These are phyloP conservation scores for Pelargonium cotyledonis DNA, from an alignment of 441 rosid species.

Conservation along the genomic window DNA sequence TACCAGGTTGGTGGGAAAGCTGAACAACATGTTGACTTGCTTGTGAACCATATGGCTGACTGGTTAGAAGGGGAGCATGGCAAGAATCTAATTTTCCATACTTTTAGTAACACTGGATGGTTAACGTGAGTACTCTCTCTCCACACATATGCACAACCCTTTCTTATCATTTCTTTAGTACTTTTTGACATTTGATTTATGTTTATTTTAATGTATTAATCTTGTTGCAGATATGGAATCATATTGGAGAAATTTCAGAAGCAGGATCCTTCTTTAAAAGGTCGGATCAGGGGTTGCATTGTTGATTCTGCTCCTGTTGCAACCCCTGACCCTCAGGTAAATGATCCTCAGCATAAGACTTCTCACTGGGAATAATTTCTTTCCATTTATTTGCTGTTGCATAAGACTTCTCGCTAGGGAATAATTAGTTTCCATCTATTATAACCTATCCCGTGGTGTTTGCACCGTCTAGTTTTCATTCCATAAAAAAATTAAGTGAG, in stretches of 20 bases:
- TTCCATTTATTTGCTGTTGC: no score
- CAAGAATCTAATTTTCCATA: conserved; percentile 86
- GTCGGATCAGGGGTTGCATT: conserved; percentile 77
- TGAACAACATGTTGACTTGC: conserved; percentile 64
- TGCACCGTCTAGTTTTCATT: no score
- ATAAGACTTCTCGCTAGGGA: no score
- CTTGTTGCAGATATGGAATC: conserved; percentile 66
- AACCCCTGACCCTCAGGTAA: conserved; percentile 86
- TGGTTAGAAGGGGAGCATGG: conserved; percentile 87
- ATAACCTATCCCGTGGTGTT: no score
- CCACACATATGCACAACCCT: background rate
- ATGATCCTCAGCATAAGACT: conserved; percentile 4
- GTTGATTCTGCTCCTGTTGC: conserved; percentile 99
- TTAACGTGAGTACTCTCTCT: conserved; percentile 49
- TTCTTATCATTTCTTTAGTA: background rate
- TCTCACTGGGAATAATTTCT: no score
- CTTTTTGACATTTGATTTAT: no score
- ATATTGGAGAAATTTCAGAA: conserved; percentile 79
- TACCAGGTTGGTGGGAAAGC: conserved; percentile 88
- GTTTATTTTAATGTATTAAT: background rate
- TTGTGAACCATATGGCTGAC: conserved; percentile 79
- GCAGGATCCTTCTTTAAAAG: conserved; percentile 56
- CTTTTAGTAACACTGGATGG: conserved; percentile 98
- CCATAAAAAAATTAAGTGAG: no score
- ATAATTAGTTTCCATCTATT: no score